Conservation (phyloP, 2,329 filamentous ascomycete species). For the Fusarium abutilonis region DNA sequence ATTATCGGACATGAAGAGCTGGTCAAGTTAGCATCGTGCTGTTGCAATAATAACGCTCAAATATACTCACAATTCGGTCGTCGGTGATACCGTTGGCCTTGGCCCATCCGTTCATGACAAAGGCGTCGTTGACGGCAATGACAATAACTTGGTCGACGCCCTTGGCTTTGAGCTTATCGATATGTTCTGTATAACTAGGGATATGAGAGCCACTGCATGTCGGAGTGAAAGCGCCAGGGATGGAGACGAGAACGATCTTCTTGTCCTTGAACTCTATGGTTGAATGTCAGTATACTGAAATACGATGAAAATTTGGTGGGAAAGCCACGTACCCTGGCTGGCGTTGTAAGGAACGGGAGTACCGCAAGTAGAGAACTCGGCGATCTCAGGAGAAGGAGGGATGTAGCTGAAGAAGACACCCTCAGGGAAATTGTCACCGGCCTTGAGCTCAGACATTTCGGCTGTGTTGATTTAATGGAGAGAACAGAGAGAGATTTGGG, state of each 20-base stretch:
- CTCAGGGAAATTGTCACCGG: slow-evolving; percentile 84
- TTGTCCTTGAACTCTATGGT: slow-evolving; percentile 64
- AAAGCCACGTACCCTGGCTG: slow-evolving; percentile 67
- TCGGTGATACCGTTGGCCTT: slow-evolving; percentile 85
- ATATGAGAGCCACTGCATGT: slow-evolving; percentile 85
- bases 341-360: slow-evolving; percentile 81
- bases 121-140: slow-evolving; percentile 86
- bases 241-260: slow-evolving; percentile 65
- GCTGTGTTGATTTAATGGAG: slow-evolving; percentile 5
- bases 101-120: slow-evolving; percentile 88
- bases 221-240: slow-evolving; percentile 82
- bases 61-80: slow-evolving; percentile 65
- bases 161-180: slow-evolving; percentile 77
- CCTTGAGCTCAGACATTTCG: slow-evolving; percentile 72
- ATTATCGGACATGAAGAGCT: slow-evolving; percentile 80
- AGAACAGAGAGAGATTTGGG: slow-evolving; percentile 6
- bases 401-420: slow-evolving; percentile 87
- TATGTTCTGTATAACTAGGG: slow-evolving; percentile 79
- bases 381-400: slow-evolving; percentile 75
- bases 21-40: slow-evolving; percentile 15
- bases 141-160: slow-evolving; percentile 85
- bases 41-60: not conserved
- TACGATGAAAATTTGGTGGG: not conserved
- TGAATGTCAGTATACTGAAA: slow-evolving; percentile 11
- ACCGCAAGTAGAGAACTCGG: slow-evolving; percentile 78